These are phyloP conservation scores for Barnettozyma hawaiiensis DNA, from an alignment of 1,139 yeast genomes.

Conservation along the genomic window DNA sequence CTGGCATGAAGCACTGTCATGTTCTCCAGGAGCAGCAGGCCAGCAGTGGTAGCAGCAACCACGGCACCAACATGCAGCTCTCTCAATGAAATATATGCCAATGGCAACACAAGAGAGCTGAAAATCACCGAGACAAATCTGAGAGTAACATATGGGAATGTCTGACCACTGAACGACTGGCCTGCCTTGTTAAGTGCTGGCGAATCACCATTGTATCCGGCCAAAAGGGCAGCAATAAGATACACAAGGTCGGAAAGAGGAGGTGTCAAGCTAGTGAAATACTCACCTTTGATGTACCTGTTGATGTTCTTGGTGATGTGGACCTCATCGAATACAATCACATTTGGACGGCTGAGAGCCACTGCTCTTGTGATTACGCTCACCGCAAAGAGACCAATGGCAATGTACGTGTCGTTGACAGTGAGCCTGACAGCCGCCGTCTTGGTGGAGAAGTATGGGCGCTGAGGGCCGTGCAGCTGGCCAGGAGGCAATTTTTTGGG, in stretches of 20 bases:
- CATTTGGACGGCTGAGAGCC: constrained; percentile 37
- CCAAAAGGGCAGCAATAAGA: constrained; percentile 36
- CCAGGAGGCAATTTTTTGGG: constrained; percentile 1
- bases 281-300: constrained; percentile 55
- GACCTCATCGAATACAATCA: constrained; percentile 57
- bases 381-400: constrained; percentile 11
- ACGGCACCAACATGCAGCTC: constrained; percentile 38
- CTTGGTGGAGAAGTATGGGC: constrained; percentile 21
- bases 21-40: constrained; percentile 47
- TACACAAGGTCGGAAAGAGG: constrained; percentile 52
- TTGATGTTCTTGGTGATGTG: constrained; percentile 68
- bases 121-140: constrained; percentile 50
- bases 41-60: constrained; percentile 41
- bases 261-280: constrained; percentile 57
- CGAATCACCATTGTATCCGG: constrained; percentile 41
- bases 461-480: constrained; percentile 19
- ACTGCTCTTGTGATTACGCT: constrained; percentile 24
- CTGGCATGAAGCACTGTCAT: constrained; percentile 48
- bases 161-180: constrained; percentile 10
- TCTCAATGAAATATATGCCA: constrained; percentile 47
- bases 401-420: constrained; percentile 18
- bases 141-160: constrained; percentile 29
- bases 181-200: constrained; percentile 17
- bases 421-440: constrained; percentile 7
- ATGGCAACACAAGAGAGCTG: constrained; percentile 41